A percentile compares a stretch with the other conserved stretches of the same genome.
Evolutionary conservation across 148 eudicot genomes (phyloP).

Genomic region (Hydrangea macrophylla): DNA sequence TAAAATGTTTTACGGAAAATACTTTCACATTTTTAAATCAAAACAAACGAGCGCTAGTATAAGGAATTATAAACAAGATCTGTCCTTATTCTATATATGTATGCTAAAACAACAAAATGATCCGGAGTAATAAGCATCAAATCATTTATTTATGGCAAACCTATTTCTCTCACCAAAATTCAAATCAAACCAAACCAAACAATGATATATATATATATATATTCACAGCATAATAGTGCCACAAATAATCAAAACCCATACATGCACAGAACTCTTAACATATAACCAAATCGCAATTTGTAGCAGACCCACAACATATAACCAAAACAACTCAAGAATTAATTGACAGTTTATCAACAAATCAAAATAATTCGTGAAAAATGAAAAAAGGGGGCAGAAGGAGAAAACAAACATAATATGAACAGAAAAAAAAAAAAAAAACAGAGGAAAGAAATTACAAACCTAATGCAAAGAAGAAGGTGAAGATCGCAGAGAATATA

Average conservation of each 20-base stretch:
- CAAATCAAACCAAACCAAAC: slow-evolving; percentile 1
- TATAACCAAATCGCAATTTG: neutral
- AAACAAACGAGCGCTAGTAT: neutral
- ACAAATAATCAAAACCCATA: neutral
- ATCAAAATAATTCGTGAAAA: neutral
- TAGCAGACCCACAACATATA: slow-evolving; percentile 5
- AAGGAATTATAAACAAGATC: neutral
- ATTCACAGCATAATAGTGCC: neutral
- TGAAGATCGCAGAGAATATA: slow-evolving; percentile 84
- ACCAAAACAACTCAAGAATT: neutral
- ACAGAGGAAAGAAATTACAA: slow-evolving; percentile 7
- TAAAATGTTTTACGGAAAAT: no score
- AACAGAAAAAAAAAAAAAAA: neutral
- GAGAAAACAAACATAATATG: neutral
- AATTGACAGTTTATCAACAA: slow-evolving; percentile 5
- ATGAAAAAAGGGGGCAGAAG: neutral
- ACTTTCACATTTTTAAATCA: no score
- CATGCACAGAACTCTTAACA: neutral
- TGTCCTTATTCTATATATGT: neutral
- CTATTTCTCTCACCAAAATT: neutral
- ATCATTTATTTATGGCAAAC: neutral
- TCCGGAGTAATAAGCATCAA: neutral
- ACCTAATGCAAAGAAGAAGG: slow-evolving; percentile 95
- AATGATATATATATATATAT: neutral
- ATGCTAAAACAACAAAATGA: neutral